Percentiles rank a stretch among this genome's conserved stretches.
Evolutionary conservation across 2,329 filamentous ascomycete genomes (phyloP).

Genomic region (Fusarium chlamydosporum): DNA sequence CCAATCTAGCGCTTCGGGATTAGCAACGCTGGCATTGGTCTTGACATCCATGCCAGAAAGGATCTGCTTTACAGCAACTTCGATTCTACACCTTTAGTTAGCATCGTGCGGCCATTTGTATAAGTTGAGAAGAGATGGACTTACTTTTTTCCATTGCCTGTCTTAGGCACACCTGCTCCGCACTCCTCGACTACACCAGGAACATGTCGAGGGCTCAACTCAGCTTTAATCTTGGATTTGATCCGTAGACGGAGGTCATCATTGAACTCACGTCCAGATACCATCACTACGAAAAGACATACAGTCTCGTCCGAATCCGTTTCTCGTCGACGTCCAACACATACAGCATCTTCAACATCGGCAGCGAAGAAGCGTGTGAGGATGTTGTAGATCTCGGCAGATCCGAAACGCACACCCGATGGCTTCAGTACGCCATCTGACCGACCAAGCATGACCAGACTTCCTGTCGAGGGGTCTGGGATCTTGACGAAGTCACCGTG

Average conservation of each 20-base stretch:
- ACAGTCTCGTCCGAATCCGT: conserved; percentile 87
- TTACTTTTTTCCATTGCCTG: conserved; percentile 95
- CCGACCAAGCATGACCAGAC: conserved; percentile 90
- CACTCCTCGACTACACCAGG: conserved; percentile 86
- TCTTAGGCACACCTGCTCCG: conserved; percentile 85
- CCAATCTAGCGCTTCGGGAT: conserved; percentile 89
- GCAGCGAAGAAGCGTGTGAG: conserved; percentile 84
- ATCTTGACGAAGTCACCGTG: conserved; percentile 91
- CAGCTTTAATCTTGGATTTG: conserved; percentile 76
- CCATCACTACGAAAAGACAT: conserved; percentile 88
- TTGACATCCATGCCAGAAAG: conserved; percentile 88
- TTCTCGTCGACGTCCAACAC: conserved; percentile 81
- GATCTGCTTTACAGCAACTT: conserved; percentile 97
- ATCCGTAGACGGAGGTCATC: conserved; percentile 74
- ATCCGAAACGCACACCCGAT: conserved; percentile 90
- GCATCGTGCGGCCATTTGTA: background rate
- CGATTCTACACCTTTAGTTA: conserved; percentile 71
- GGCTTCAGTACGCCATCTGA: conserved; percentile 96
- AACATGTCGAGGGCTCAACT: conserved; percentile 91
- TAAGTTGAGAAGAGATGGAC: conserved; percentile 52
- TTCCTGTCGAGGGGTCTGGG: conserved; percentile 76
- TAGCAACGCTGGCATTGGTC: conserved; percentile 93
- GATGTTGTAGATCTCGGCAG: conserved; percentile 97
- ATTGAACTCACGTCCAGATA: conserved; percentile 68
- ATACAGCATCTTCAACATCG: conserved; percentile 87